Evolutionary conservation across 352 stramenopile genomes (phyloP).

Genomic region (Halophytophthora polymorphica): DNA sequence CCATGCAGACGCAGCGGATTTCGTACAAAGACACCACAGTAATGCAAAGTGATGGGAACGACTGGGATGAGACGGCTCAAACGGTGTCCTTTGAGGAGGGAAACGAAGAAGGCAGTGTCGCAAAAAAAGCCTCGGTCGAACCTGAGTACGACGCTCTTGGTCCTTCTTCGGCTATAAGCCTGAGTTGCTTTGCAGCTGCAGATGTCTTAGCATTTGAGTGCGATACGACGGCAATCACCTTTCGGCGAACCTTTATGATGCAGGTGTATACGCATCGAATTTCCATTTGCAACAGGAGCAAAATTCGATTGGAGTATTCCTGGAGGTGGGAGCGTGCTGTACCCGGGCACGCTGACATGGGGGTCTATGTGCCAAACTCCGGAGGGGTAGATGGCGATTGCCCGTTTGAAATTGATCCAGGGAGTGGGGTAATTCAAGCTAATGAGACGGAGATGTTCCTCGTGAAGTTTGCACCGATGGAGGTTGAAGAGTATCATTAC

Average conservation of each 20-base stretch:
- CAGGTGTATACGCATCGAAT: conserved; percentile 79
- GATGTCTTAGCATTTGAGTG: conserved; percentile 60
- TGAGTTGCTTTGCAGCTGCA: conserved; percentile 68
- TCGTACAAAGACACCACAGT: conserved; percentile 27
- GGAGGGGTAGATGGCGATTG: conserved; percentile 49
- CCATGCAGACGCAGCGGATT: conserved; percentile 56
- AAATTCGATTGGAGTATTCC: conserved; percentile 53
- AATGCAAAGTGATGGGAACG: conserved; percentile 21
- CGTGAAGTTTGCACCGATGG: conserved; percentile 88
- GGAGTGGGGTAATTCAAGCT: conserved; percentile 46
- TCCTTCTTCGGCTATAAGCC: conserved; percentile 26
- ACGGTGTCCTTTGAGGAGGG: conserved; percentile 51
- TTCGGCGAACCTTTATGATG: conserved; percentile 87
- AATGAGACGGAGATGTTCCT: conserved; percentile 70
- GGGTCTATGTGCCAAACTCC: conserved; percentile 2
- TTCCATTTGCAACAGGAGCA: conserved; percentile 64
- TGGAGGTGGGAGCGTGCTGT: conserved; percentile 50
- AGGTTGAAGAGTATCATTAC: conserved; percentile 89
- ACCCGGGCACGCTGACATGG: conserved; percentile 6
- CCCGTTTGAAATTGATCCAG: conserved; percentile 87
- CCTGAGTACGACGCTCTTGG: conserved; percentile 45
- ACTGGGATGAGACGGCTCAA: conserved; percentile 81
- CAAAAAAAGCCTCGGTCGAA: conserved; percentile 31
- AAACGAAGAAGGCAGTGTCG: conserved; percentile 5
- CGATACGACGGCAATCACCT: conserved; percentile 55